A percentile compares a stretch with the other conserved stretches of the same genome.
These are phyloP conservation scores for Crepidotus sp. DNA, from an alignment of 1,284 basidiomycete species.

Conservation along the genomic window DNA sequence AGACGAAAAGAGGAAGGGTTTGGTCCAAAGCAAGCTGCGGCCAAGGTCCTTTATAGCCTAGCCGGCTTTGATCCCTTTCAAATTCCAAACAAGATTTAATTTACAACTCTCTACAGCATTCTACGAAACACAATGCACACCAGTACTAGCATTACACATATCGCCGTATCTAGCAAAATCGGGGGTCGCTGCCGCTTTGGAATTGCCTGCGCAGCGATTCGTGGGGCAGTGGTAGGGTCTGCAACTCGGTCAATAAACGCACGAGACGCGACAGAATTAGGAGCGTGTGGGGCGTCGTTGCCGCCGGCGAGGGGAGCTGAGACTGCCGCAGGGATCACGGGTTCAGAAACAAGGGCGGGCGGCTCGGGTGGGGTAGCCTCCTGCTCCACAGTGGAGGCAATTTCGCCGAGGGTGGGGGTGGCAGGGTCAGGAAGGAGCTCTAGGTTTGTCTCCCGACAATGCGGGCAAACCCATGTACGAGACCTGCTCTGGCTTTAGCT, in stretches of 20 bases:
- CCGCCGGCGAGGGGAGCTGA: no score
- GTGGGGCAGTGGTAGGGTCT: constrained; percentile 1
- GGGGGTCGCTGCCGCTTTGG: constrained; percentile 35
- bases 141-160: constrained; percentile 57
- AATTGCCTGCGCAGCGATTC: constrained; percentile 2
- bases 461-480: constrained; percentile 73
- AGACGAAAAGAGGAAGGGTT: background rate
- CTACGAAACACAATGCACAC: constrained; percentile 55
- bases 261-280: constrained; percentile 5
- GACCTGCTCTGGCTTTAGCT: constrained; percentile 41
- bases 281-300: background rate
- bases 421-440: constrained; percentile 65
- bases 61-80: no score
- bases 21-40: background rate
- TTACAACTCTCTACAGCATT: constrained; percentile 24
- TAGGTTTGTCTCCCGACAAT: constrained; percentile 61
- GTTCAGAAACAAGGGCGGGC: constrained; percentile 1
- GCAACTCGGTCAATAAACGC: constrained; percentile 11
- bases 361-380: constrained; percentile 2
- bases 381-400: constrained; percentile 2
- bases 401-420: background rate
- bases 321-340: constrained; percentile 3
- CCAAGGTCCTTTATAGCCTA: no score
- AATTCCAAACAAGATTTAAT: background rate
- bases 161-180: constrained; percentile 57